Evolutionary conservation across 139 green algal species (phyloP).

Genomic region (Chlorokybus atmophyticus): DNA sequence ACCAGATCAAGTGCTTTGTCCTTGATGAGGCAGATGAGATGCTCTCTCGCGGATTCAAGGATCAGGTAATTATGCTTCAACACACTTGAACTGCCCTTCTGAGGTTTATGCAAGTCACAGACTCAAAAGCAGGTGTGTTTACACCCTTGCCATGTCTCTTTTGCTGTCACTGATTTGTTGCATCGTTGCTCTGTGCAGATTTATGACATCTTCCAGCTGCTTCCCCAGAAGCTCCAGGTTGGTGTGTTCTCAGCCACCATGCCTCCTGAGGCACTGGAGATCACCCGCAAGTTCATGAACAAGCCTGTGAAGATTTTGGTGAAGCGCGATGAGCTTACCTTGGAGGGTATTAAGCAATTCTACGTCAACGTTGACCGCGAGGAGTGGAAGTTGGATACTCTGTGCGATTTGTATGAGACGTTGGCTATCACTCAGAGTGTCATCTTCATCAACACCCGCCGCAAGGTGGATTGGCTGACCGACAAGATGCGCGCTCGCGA

Average conservation of each 20-base stretch:
- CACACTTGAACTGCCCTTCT: no score
- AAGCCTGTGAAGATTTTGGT: slow-evolving; percentile 99
- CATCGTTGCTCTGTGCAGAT: slow-evolving; percentile 87
- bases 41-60: slow-evolving; percentile 97
- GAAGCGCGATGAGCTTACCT: slow-evolving; percentile 98
- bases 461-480: slow-evolving; percentile 99
- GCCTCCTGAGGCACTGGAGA: slow-evolving; percentile 94
- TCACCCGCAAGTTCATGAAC: slow-evolving; percentile 99
- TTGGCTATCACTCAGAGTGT: slow-evolving; percentile 98
- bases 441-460: slow-evolving; percentile 98
- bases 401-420: slow-evolving; percentile 99
- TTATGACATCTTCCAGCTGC: slow-evolving; percentile 99
- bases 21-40: slow-evolving; percentile 99
- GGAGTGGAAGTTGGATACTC: slow-evolving; percentile 99
- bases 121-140: no score
- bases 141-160: not conserved
- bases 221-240: slow-evolving; percentile 96
- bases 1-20: slow-evolving; percentile 86
- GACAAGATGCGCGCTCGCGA: slow-evolving; percentile 98
- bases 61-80: no score
- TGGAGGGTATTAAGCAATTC: slow-evolving; percentile 99
- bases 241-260: slow-evolving; percentile 98
- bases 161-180: not conserved
- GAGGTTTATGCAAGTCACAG: no score
- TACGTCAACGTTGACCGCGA: slow-evolving; percentile 81